Evolutionary conservation across 495 filamentous ascomycete species (phyloP).

Genomic region (Penicillium argentinense): DNA sequence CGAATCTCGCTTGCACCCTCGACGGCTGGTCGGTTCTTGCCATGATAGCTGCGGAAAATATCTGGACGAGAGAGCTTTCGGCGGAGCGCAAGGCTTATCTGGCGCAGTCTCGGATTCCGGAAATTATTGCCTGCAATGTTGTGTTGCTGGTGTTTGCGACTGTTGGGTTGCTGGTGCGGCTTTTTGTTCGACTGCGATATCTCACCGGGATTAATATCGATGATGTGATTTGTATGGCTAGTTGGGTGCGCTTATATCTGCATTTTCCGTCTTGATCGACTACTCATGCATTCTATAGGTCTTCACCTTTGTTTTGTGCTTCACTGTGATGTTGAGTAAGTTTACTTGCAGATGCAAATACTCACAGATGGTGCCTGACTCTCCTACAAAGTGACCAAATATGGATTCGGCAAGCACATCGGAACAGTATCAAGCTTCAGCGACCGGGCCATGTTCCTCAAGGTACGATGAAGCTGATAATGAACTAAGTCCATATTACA

Average conservation of each 20-base stretch:
- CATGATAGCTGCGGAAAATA: background rate
- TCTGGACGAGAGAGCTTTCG: background rate
- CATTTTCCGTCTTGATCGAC: background rate
- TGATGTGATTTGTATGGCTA: conserved; percentile 19
- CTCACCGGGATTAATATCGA: conserved; percentile 21
- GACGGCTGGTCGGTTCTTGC: background rate
- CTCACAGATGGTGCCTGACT: background rate
- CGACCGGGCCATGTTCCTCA: conserved; percentile 18
- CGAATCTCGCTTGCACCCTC: background rate
- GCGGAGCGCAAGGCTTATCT: background rate
- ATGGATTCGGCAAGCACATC: conserved; percentile 25
- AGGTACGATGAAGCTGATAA: conserved; percentile 6
- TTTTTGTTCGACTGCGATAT: conserved; percentile 20
- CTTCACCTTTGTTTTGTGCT: conserved; percentile 19
- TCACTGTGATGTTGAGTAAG: conserved; percentile 20
- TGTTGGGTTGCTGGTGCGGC: conserved; percentile 13
- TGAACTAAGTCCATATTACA: too few relatives aligned
- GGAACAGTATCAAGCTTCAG: conserved; percentile 5
- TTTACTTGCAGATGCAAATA: background rate
- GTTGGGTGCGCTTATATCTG: conserved; percentile 13
- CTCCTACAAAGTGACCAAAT: conserved; percentile 20
- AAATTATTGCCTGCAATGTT: conserved; percentile 20
- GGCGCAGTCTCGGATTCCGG: conserved; percentile 13
- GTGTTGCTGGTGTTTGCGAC: conserved; percentile 15
- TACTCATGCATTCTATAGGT: conserved; percentile 6